Conservation (phyloP, 2,329 filamentous ascomycete genomes). For the Monosporascus sp. region DNA sequence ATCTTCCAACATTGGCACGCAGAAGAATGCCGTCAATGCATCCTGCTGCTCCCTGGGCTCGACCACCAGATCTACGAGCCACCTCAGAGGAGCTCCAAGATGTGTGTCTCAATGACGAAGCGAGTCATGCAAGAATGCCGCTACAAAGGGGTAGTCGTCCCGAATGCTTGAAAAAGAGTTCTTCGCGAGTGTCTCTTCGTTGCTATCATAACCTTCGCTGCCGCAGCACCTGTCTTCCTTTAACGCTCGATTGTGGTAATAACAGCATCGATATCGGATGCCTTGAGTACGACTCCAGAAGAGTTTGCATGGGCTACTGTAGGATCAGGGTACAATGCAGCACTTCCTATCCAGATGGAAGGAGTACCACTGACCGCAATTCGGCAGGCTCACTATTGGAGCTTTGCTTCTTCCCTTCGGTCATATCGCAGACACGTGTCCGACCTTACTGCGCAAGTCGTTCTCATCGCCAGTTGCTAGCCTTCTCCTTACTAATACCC, state of each 20-base stretch:
- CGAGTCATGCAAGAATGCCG: constrained; percentile 8
- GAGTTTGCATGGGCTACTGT: constrained; percentile 26
- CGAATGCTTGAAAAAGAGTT: constrained; percentile 18
- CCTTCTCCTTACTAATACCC: constrained; percentile 23
- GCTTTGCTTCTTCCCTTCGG: constrained; percentile 26
- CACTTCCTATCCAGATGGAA: too few relatives aligned
- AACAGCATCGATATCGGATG: constrained; percentile 19
- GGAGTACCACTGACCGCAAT: neutral
- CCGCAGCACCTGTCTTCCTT: constrained; percentile 26
- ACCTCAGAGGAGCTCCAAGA: constrained; percentile 24
- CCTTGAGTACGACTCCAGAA: constrained; percentile 22
- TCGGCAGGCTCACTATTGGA: constrained; percentile 22
- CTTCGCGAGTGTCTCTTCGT: constrained; percentile 24
- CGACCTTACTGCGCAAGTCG: constrained; percentile 21
- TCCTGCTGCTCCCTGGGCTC: neutral
- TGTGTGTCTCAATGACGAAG: constrained; percentile 22
- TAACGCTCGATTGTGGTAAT: constrained; percentile 27
- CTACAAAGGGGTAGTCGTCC: constrained; percentile 20
- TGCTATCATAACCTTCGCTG: constrained; percentile 23
- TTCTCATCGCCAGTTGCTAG: constrained; percentile 22
- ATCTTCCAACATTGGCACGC: constrained; percentile 3
- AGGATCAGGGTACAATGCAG: constrained; percentile 22
- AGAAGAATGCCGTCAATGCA: neutral
- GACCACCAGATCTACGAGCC: neutral
- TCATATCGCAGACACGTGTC: constrained; percentile 23